These are phyloP conservation scores for Aspergillus hiratsukae DNA, from an alignment of 2,329 filamentous ascomycete species.

Conservation along the genomic window DNA sequence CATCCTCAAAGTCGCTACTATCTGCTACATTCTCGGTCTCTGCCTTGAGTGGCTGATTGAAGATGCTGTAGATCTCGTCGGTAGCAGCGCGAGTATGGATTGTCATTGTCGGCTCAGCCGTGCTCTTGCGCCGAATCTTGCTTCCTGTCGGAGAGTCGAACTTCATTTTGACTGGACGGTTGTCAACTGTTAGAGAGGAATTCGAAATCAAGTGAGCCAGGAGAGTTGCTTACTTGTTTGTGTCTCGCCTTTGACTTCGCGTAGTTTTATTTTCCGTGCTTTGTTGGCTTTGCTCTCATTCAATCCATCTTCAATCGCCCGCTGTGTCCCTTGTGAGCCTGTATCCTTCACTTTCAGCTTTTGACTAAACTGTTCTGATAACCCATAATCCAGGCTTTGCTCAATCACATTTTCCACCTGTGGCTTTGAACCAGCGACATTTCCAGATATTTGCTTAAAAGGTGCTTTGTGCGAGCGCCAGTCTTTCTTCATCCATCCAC, in stretches of 20 bases:
- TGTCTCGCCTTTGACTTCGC: constrained; percentile 79
- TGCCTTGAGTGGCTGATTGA: constrained; percentile 74
- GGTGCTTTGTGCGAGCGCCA: constrained; percentile 49
- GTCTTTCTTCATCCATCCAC: constrained; percentile 60
- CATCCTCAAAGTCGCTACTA: constrained; percentile 61
- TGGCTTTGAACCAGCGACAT: constrained; percentile 22
- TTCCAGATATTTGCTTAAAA: constrained; percentile 51
- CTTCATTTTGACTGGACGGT: constrained; percentile 76
- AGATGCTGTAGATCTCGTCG: constrained; percentile 96
- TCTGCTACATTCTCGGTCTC: constrained; percentile 51
- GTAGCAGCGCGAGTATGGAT: constrained; percentile 92
- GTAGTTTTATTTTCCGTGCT: constrained; percentile 70
- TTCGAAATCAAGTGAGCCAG: background rate
- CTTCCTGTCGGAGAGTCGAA: constrained; percentile 82
- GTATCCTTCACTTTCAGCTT: constrained; percentile 26
- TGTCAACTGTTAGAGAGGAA: background rate
- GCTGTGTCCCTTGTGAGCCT: constrained; percentile 11
- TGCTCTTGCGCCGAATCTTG: constrained; percentile 75
- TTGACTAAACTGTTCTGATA: constrained; percentile 30
- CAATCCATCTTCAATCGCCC: constrained; percentile 15
- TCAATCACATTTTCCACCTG: constrained; percentile 13
- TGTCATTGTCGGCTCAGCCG: constrained; percentile 91
- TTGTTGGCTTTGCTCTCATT: constrained; percentile 34
- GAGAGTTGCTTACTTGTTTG: constrained; percentile 68
- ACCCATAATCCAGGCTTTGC: constrained; percentile 16